phyloP scores from a whole-genome alignment of 2,329 filamentous ascomycete species.

The Aspergillus uvarum region DNA sequence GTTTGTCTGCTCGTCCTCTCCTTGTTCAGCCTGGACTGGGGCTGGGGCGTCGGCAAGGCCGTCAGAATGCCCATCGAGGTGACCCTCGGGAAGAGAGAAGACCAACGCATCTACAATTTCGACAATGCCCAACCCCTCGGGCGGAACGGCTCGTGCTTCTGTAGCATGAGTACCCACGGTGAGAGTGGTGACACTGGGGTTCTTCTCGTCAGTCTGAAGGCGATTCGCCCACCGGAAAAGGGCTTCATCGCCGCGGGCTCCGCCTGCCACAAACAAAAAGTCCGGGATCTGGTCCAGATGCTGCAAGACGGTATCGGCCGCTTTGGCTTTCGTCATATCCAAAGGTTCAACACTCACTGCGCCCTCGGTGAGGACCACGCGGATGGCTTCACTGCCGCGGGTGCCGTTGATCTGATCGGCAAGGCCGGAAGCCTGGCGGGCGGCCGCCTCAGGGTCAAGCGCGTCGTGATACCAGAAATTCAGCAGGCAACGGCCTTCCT shows the following conservation, averaged over 20 bases:
- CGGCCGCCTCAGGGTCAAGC: slow-evolving; percentile 71
- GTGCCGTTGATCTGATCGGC: slow-evolving; percentile 92
- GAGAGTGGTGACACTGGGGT: slow-evolving; percentile 74
- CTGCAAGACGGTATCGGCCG: slow-evolving; percentile 69
- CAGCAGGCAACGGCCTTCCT: slow-evolving; percentile 81
- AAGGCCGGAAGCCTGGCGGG: slow-evolving; percentile 81
- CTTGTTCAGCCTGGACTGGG: not conserved
- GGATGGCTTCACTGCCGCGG: slow-evolving; percentile 76
- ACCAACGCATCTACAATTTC: slow-evolving; percentile 25
- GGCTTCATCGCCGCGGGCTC: slow-evolving; percentile 84
- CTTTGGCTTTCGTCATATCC: slow-evolving; percentile 81
- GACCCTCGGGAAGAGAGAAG: slow-evolving; percentile 11
- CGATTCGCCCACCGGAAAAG: slow-evolving; percentile 93
- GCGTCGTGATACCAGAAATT: slow-evolving; percentile 83
- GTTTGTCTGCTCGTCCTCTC: not conserved
- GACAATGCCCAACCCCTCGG: slow-evolving; percentile 81
- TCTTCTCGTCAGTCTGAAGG: slow-evolving; percentile 56
- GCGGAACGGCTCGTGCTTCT: slow-evolving; percentile 76
- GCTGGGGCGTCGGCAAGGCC: not conserved
- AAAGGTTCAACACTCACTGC: slow-evolving; percentile 80
- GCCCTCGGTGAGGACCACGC: slow-evolving; percentile 76
- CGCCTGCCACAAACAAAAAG: slow-evolving; percentile 84
- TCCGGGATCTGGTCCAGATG: slow-evolving; percentile 65
- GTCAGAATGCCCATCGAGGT: slow-evolving; percentile 2
- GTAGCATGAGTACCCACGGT: slow-evolving; percentile 82